Conservation (phyloP, 2,329 filamentous ascomycete genomes). For the Microcyclospora tardicrescens region DNA sequence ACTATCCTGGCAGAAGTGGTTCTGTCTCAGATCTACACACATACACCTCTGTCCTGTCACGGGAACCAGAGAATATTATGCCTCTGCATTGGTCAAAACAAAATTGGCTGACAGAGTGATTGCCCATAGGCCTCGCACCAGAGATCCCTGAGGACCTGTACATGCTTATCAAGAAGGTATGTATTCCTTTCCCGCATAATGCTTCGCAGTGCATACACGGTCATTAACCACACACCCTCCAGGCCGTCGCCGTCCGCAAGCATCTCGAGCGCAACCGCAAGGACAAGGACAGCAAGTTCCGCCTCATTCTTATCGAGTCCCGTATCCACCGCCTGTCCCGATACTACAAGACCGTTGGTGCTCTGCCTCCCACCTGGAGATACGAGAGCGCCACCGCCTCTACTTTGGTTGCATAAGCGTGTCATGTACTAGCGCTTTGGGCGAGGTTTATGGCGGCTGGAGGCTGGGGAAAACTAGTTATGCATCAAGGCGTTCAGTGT, state of each 20-base stretch:
- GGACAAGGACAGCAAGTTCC: constrained; percentile 99
- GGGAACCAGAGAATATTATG: constrained; percentile 16
- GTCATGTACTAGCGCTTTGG: no score
- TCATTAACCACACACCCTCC: constrained; percentile 3
- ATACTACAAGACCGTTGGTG: constrained; percentile 96
- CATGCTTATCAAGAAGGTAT: constrained; percentile 99
- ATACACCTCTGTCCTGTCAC: constrained; percentile 3
- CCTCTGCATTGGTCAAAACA: constrained; percentile 28
- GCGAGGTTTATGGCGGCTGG: no score
- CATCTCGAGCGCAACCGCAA: constrained; percentile 99
- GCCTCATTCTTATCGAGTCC: constrained; percentile 99
- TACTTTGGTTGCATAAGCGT: constrained; percentile 76
- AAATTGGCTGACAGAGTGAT: constrained; percentile 30
- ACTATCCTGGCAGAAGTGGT: no score
- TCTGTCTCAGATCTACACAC: neutral
- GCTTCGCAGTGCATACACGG: neutral
- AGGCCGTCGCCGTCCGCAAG: constrained; percentile 98
- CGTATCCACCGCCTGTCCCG: constrained; percentile 98
- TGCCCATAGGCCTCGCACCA: constrained; percentile 77
- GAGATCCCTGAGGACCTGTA: constrained; percentile 99
- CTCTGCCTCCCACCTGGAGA: constrained; percentile 84
- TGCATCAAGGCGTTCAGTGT: no score
- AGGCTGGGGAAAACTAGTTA: no score
- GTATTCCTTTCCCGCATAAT: constrained; percentile 5
- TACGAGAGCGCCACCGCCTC: constrained; percentile 96